Evolutionary conservation across 2,329 filamentous ascomycete species (phyloP).

Genomic region (Exutisphaerella laricina): DNA sequence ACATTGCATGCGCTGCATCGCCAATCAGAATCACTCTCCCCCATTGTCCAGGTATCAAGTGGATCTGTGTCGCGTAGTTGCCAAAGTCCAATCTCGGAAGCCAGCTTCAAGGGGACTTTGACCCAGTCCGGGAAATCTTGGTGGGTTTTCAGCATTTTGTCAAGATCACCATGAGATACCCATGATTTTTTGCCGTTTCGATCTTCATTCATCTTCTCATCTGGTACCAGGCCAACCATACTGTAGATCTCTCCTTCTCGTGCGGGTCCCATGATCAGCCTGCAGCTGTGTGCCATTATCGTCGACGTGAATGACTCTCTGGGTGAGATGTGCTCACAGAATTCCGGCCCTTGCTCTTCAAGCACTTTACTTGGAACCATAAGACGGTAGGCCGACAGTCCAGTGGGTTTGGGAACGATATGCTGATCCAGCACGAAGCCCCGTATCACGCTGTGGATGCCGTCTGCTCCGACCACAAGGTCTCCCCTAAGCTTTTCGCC

Average conservation of each 20-base stretch:
- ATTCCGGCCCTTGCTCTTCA: conserved; percentile 10
- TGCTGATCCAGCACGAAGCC: conserved; percentile 7
- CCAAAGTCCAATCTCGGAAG: conserved; percentile 5
- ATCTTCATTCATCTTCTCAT: conserved; percentile 4
- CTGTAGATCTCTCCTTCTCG: too few relatives aligned
- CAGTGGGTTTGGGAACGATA: background rate
- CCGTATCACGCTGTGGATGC: conserved; percentile 2
- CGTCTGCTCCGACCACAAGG: conserved; percentile 6
- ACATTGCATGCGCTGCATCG: conserved; percentile 12
- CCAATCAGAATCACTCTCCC: conserved; percentile 8
- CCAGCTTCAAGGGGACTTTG: conserved; percentile 2
- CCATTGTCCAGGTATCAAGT: background rate
- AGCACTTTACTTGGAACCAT: too few relatives aligned
- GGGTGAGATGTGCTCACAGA: conserved; percentile 4
- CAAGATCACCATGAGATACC: too few relatives aligned
- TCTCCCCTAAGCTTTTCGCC: background rate
- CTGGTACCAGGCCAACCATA: too few relatives aligned
- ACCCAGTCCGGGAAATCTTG: background rate
- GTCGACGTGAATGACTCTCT: too few relatives aligned
- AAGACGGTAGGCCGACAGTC: too few relatives aligned
- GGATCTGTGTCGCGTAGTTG: conserved; percentile 5
- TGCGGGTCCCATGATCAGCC: too few relatives aligned
- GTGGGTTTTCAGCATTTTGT: conserved; percentile 4
- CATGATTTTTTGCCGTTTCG: background rate
- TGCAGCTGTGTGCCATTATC: too few relatives aligned